Conservation (phyloP, 441 rosid species). For the Pelargonium citronellum region DNA sequence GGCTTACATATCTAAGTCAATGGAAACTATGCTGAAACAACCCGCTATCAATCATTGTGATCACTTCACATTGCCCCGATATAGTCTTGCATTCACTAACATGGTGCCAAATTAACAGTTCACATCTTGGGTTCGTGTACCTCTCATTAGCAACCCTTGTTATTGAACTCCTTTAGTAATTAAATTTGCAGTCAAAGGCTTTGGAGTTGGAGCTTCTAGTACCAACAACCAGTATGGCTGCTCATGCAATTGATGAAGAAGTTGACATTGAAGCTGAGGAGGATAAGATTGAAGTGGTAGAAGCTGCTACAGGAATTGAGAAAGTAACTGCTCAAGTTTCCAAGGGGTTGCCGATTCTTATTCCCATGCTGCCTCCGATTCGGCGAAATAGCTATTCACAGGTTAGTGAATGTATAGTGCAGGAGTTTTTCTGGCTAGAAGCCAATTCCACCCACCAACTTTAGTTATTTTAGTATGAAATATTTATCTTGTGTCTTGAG, state of each 20-base stretch:
- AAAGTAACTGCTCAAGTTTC: conserved; percentile 17
- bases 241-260: conserved; percentile 47
- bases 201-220: conserved; percentile 27
- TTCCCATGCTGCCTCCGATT: conserved; percentile 42
- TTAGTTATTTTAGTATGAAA: neutral
- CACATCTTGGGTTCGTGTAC: neutral
- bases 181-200: conserved; percentile 33
- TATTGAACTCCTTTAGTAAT: neutral
- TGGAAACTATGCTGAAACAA: neutral
- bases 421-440: neutral
- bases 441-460: neutral
- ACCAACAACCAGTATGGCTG: conserved; percentile 70
- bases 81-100: neutral
- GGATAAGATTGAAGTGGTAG: conserved; percentile 32
- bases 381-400: conserved; percentile 35
- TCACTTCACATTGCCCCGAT: neutral
- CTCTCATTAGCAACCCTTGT: neutral
- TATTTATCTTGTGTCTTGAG: neutral
- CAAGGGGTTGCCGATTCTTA: conserved; percentile 33
- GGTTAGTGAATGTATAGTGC: conserved; percentile 29
- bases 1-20: neutral
- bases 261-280: conserved; percentile 45
- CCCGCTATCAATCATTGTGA: neutral
- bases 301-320: conserved; percentile 24
- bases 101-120: neutral